Evolutionary conservation across 176 grass and related monocot species (phyloP), one percentile per base, ranked within the genome.

Genomic region (Triticum monococcum): DNA sequence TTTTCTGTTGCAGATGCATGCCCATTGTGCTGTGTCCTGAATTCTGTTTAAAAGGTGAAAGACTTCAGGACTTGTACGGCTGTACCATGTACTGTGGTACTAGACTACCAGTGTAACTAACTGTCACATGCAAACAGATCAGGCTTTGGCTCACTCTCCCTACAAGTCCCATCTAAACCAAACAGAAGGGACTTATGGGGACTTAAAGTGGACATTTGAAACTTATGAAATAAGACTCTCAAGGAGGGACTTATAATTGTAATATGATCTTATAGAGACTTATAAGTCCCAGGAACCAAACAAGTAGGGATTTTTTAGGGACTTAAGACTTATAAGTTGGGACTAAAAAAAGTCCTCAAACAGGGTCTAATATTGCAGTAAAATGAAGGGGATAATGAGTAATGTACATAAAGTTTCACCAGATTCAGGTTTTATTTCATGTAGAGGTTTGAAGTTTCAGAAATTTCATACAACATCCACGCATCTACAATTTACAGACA

Each of bases 401-500:
- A 28, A 8, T 14, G 23, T 18, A 10, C 24, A 30, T 50, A 25
- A 25, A 75, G 41, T 75, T 25, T 18, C 24, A 50, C 24, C 13
- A 54, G 50, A 46, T 87, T 72, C 72, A 75, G 13, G 14, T 50
- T 75, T 79, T 73, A 66, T 90, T 90, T 50, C 63, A 28, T 31
- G 38, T 50, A 22, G 36, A 48, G 12, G 18, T 76, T 43, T 10
- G 75, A 65, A 54, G 22, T 41, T 83, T 72, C 24, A 68, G 54
- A 75, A 54, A 9, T 66, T 60, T 50, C 36, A 78, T 89, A 79
- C 65, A 89, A 75, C 28, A 86, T 22, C 7, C 63, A 80, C 48
- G 35, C 68, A 16, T 87, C 57, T 87, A 91, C 85, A 89, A 87
- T 92, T 89, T 92, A 92, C 80, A 87, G 38, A 89, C 22, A 68